Conservation (phyloP, 1,284 basidiomycete species). For the Phlebopus sp. region DNA sequence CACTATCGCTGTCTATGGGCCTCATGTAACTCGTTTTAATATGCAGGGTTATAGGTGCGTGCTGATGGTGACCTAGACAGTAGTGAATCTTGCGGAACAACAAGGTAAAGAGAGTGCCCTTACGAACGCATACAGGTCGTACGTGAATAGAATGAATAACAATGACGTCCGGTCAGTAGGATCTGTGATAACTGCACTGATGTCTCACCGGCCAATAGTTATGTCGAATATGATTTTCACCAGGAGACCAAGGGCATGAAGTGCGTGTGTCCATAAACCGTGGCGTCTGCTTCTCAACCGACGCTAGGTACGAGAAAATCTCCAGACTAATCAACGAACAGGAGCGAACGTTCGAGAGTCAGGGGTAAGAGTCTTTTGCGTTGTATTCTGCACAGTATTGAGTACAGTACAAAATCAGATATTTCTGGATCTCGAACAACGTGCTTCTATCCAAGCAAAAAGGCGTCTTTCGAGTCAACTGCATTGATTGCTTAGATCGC, state of each 20-base stretch:
- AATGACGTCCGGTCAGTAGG: constrained; percentile 62
- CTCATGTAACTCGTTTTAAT: constrained; percentile 50
- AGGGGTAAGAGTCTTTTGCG: constrained; percentile 47
- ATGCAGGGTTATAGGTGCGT: constrained; percentile 3
- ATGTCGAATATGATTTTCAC: constrained; percentile 88
- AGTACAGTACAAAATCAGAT: constrained; percentile 44
- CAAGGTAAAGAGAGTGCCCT: constrained; percentile 84
- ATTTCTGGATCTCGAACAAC: constrained; percentile 80
- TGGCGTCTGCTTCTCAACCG: constrained; percentile 9
- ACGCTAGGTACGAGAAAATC: constrained; percentile 82
- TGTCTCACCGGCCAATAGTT: constrained; percentile 36
- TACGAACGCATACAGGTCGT: constrained; percentile 76
- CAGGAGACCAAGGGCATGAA: constrained; percentile 89
- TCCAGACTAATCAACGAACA: constrained; percentile 71
- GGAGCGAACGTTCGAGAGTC: constrained; percentile 69
- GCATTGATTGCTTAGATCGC: constrained; percentile 90
- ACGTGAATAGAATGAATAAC: constrained; percentile 57
- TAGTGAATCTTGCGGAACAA: constrained; percentile 89
- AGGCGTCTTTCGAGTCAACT: constrained; percentile 85
- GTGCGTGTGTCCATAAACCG: constrained; percentile 40
- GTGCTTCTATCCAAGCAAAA: constrained; percentile 76
- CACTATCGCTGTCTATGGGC: constrained; percentile 71
- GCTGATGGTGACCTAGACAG: constrained; percentile 47
- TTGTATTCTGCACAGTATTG: neutral
- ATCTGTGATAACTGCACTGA: neutral